Evolutionary conservation across 1,284 basidiomycete species (phyloP), one percentile per base, ranked within the genome.

Genomic region (Gymnopus androsaceus): DNA sequence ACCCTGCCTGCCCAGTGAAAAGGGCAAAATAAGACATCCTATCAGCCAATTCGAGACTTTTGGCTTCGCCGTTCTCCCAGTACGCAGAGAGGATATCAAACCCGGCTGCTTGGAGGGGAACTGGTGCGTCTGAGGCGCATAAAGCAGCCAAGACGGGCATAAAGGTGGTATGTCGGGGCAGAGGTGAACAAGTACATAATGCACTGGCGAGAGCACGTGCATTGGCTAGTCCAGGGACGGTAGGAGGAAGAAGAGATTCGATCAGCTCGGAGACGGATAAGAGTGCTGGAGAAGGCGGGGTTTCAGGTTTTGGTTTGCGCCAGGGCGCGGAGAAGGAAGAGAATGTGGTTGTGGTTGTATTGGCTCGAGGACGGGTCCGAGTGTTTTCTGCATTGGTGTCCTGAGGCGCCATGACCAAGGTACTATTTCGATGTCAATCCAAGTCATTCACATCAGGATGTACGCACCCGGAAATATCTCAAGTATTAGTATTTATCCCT

Each of bases 81-180:
- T 85, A 90, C 0, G 85, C 77, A 12, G 84, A 73, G 47, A 91
- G 74, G 51, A 90, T 81, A 56, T 91, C 88, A 61, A 79, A 89
- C 0, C 88, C 88, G 1, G 83, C 79, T 8, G 78, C 79, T 64
- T 88, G 87, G 4, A 90, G 59, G 0, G 80, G 68, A 0, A 76
- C 58, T 1, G 87, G 85, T 1, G 78, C 74, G 19, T 81, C 74
- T 11, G 64, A 56, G 31, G 72, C 58, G 64, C 88, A 91, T 5
- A 91, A 73, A 1, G 77, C 76, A 3, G 74, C 75, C 2, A 90
- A 70, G 54, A 90, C 75, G 15, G 84, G 82, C 55, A 77, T 79
- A 9, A 90, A 69, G 9, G 65, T 59, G 12, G 75, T 67, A 42
- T 72, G 67, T 40, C 69, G 72, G 9, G 83, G 84, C 30, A 82